These are phyloP conservation scores for Acer negundo DNA, from an alignment of 345 rosid genomes.

Conservation along the genomic window DNA sequence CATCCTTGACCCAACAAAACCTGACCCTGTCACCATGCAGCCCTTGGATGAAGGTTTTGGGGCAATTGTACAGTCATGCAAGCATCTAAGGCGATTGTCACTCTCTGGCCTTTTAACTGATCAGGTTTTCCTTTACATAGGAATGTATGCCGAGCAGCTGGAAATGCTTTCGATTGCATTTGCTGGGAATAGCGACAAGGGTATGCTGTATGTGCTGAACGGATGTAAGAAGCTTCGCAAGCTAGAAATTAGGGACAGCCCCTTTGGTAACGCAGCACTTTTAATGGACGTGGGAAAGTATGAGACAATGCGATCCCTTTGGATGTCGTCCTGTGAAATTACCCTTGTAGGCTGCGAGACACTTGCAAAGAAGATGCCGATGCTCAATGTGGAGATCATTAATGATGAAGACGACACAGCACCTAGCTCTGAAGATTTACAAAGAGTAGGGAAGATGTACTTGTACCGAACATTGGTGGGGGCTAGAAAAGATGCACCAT, in stretches of 20 bases:
- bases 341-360: slow-evolving; percentile 88
- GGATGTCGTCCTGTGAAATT: slow-evolving; percentile 98
- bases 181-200: slow-evolving; percentile 85
- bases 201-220: slow-evolving; percentile 79
- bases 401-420: slow-evolving; percentile 56
- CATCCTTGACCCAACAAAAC: slow-evolving; percentile 72
- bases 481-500: slow-evolving; percentile 77
- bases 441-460: slow-evolving; percentile 77
- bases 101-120: slow-evolving; percentile 79
- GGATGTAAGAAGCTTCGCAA: slow-evolving; percentile 91
- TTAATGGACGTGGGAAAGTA: slow-evolving; percentile 80
- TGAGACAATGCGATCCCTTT: slow-evolving; percentile 99
- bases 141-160: slow-evolving; percentile 77
- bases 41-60: slow-evolving; percentile 97
- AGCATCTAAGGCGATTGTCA: slow-evolving; percentile 70
- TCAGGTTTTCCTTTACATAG: slow-evolving; percentile 81
- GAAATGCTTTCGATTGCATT: slow-evolving; percentile 98
- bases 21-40: slow-evolving; percentile 67
- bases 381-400: slow-evolving; percentile 87
- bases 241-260: slow-evolving; percentile 89
- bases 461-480: slow-evolving; percentile 83
- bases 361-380: slow-evolving; percentile 67
- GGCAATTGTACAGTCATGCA: slow-evolving; percentile 82
- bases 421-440: slow-evolving; percentile 33
- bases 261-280: slow-evolving; percentile 86